phyloP scores from a whole-genome alignment of 345 rosid genomes.

The Salix exigua region DNA sequence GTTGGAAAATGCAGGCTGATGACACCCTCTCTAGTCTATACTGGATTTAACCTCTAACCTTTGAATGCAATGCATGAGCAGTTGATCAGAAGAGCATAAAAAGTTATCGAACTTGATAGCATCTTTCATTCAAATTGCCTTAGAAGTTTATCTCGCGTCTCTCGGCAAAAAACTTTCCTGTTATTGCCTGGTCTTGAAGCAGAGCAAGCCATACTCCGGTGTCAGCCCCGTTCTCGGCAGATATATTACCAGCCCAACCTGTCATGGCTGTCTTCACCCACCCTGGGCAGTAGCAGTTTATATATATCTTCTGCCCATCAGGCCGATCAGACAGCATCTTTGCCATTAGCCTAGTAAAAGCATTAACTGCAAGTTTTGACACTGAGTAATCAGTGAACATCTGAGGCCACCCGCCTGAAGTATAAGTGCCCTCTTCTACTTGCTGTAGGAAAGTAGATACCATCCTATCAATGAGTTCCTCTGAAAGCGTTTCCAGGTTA shows the following conservation, averaged over 20 bases:
- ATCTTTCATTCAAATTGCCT: conserved; percentile 5
- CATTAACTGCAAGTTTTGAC: conserved; percentile 86
- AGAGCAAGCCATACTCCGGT: conserved; percentile 92
- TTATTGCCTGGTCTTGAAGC: conserved; percentile 67
- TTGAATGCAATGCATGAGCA: background rate
- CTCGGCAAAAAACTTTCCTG: conserved; percentile 89
- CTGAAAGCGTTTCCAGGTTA: conserved; percentile 53
- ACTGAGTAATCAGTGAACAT: conserved; percentile 71
- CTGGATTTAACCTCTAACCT: background rate
- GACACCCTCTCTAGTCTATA: background rate
- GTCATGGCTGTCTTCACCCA: conserved; percentile 99
- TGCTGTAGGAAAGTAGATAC: conserved; percentile 62
- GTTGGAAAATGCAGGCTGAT: background rate
- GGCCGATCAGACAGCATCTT: conserved; percentile 53
- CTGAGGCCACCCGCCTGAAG: conserved; percentile 90
- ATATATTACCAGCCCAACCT: conserved; percentile 81
- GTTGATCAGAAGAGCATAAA: background rate
- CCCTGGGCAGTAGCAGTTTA: conserved; percentile 93
- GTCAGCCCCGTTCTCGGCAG: conserved; percentile 81
- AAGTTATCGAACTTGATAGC: background rate
- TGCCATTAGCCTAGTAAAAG: conserved; percentile 67
- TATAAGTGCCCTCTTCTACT: conserved; percentile 74
- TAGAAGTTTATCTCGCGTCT: conserved; percentile 77
- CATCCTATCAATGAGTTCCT: conserved; percentile 58
- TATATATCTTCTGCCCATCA: conserved; percentile 69